These are phyloP conservation scores for Sporisorium scitamineum DNA, from an alignment of 1,284 basidiomycete genomes.

Conservation along the genomic window DNA sequence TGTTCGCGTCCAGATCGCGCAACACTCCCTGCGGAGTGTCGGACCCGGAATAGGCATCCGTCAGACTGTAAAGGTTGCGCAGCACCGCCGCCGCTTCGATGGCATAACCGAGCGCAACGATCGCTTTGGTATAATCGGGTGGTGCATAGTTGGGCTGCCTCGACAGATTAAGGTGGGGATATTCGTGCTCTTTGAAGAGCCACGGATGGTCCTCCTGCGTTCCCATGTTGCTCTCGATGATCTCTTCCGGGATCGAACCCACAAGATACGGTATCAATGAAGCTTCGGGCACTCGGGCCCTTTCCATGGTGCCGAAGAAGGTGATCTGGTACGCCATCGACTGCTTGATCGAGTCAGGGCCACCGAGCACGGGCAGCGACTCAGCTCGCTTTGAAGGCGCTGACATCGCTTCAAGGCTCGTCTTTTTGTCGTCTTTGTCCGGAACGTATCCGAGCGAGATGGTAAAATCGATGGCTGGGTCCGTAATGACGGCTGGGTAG, in stretches of 20 bases:
- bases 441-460: conserved; percentile 11
- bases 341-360: conserved; percentile 9
- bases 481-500: conserved; percentile 49
- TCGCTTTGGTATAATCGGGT: conserved; percentile 19
- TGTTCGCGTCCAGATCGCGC: conserved; percentile 29
- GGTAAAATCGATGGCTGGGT: conserved; percentile 22
- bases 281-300: conserved; percentile 27
- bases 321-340: conserved; percentile 37
- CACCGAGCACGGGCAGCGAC: conserved; percentile 21
- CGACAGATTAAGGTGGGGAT: conserved; percentile 31
- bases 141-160: conserved; percentile 12
- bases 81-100: conserved; percentile 22
- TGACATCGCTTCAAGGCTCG: conserved; percentile 25
- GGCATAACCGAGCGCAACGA: conserved; percentile 31
- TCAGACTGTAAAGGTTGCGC: conserved; percentile 32
- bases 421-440: conserved; percentile 19
- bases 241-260: conserved; percentile 21
- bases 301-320: conserved; percentile 48
- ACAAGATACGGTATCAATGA: conserved; percentile 37
- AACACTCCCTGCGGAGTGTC: conserved; percentile 22
- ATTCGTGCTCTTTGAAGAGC: conserved; percentile 26
- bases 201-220: conserved; percentile 37
- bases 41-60: conserved; percentile 45
- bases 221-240: conserved; percentile 32
- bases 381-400: conserved; percentile 14